Base-by-base conservation (phyloP, 345 rosid genomes). In the Linum trigynum region DNA sequence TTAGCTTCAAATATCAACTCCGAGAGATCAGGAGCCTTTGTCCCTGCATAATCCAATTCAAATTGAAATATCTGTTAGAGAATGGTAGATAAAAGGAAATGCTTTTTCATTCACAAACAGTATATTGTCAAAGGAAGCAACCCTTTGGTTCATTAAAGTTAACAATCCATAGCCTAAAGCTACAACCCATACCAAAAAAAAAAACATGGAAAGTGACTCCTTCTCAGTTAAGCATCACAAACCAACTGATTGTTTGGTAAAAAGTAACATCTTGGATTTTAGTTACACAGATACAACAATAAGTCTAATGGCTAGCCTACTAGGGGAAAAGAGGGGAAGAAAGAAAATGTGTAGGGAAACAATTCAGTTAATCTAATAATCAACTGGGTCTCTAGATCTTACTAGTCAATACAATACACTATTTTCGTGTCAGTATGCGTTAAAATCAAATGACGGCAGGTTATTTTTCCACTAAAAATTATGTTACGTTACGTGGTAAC, bases 1-100 rank as follows among this genome's bases (percentile, higher is more conserved):
- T 56, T 80, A 64, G 95, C 98, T 81, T 91, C 98, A 75, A 78
- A 91, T 69, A 79, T 77, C 66, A 89, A 70, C 55, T 84, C 96
- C 66, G 84, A 57, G 8, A 81, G 72, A 76, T 86, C 88, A 39
- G 79, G 66, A 37, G 68, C 51, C 65, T 59, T 74, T 35, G 63
- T 66, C 72, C 72, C 85, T 83, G 82, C 67, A 57, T 41, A 65
- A 23, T 23, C 23, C 17, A 63, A 65, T 61, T 37, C 3, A 50
- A 61, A 41, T 15, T 60, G 39, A 68, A 48, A 35, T 48, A 38
- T 62, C 40, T 39, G 36, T 63, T 48, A 15, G 53, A 53, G 53
- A 67, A 16, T 45, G 48, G 17, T 40, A 59, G 73, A 62, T 23
- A 64, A 23, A 61, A 38, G 38, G 15, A 42, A 51, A 53, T 59